Evolutionary conservation across 192 early-diverging fungal species (phyloP), one percentile per base, ranked within the genome.

Genomic region (Coemansia sp.): DNA sequence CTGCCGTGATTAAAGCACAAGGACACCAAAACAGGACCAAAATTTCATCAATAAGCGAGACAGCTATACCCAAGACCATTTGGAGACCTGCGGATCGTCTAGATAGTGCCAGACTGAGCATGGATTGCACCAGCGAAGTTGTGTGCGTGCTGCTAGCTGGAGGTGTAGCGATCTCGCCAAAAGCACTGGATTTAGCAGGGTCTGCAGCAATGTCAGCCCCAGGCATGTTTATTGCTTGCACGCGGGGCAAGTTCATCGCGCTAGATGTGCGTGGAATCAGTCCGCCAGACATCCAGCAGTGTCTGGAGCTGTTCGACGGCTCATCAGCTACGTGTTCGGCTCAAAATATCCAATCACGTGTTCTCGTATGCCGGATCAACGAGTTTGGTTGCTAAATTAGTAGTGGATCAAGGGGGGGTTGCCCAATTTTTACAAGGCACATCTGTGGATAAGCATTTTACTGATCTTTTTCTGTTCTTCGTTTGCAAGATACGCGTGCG

Each of bases 41-140:
- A 34, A 34, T 34, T 34, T 34, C n/a, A n/a, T n/a, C n/a, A n/a
- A n/a, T n/a, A n/a, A n/a, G 33, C 33, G 33, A 34, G 33, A 10
- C 33, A 28, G 55, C 20, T 17, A 64, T 64, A 40, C 62, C 62
- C 13, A 64, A 37, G 23, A 33, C 33, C 30, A 44, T 42, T 22
- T 64, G 53, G 62, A 45, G 19, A 20, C 3, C 13, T 2, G 20
- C 7, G 0, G 0, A 2, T 48, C 9, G 22, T 48, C 45, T 48
- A 48, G 45, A 48, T 2, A 20, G n/a, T 36, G 23, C 19, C 25
- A 23, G 19, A 0, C 25, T 44, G 23, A 17, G 25, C 37, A n/a
- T 42, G 3, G 40, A 44, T 29, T 13, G 27, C 14, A 23, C n/a
- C 15, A 48, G 59, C 31, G 34, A 50, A 22, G 30, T 50, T 37